phyloP scores from a whole-genome alignment of 1,284 basidiomycete species.

The Rhodofomes roseus region DNA sequence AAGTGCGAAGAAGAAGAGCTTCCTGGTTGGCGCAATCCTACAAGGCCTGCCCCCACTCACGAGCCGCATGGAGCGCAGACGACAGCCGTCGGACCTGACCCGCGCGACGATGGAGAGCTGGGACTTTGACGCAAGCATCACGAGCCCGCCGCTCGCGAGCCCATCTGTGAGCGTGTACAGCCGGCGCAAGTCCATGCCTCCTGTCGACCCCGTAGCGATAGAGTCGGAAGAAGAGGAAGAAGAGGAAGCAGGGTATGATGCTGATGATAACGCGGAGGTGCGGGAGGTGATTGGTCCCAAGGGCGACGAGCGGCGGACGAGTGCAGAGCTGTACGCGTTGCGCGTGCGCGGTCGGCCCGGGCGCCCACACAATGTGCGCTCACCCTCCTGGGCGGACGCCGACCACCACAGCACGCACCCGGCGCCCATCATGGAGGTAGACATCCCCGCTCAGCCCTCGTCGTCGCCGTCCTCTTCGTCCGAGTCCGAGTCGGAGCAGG shows the following conservation, averaged over 20 bases:
- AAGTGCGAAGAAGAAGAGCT: constrained; percentile 68
- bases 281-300: neutral
- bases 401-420: constrained; percentile 10
- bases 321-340: constrained; percentile 17
- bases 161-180: constrained; percentile 25
- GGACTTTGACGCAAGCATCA: constrained; percentile 47
- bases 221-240: constrained; percentile 1
- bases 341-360: constrained; percentile 14
- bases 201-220: constrained; percentile 13
- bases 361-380: constrained; percentile 7
- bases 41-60: constrained; percentile 66
- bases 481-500: constrained; percentile 8
- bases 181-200: constrained; percentile 10
- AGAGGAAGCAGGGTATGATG: constrained; percentile 8
- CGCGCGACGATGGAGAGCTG: constrained; percentile 59
- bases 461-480: neutral
- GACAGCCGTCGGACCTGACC: constrained; percentile 36
- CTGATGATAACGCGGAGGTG: constrained; percentile 1
- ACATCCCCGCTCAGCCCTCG: neutral
- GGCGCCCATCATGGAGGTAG: constrained; percentile 11
- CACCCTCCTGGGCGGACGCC: constrained; percentile 8
- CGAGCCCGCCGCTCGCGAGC: constrained; percentile 10
- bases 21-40: constrained; percentile 74
- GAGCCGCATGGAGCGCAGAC: constrained; percentile 64
- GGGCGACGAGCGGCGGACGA: constrained; percentile 5